These are phyloP conservation scores for Narthecium ossifragum DNA, from an alignment of 106 monocot species.

Conservation along the genomic window DNA sequence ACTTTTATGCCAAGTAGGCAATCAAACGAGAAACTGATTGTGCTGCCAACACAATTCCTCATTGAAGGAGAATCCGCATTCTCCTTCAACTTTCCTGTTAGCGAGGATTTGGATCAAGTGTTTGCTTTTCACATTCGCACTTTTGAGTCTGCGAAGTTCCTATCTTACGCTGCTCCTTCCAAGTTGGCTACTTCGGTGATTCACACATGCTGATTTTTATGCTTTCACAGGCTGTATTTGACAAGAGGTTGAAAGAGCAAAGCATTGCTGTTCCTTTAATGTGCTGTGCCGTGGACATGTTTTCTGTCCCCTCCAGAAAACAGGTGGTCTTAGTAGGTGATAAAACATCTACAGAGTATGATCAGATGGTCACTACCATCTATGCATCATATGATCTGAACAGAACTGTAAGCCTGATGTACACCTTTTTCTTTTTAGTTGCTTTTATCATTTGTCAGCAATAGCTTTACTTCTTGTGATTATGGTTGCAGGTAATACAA, in stretches of 20 bases:
- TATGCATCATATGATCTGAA: slow-evolving; percentile 64
- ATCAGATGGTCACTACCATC: slow-evolving; percentile 48
- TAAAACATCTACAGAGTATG: slow-evolving; percentile 44
- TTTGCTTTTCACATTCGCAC: no score
- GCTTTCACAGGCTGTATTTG: slow-evolving; percentile 62
- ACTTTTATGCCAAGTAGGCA: no score
- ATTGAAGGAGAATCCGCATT: no score
- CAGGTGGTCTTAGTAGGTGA: slow-evolving; percentile 75
- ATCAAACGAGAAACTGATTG: no score
- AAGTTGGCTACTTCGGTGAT: no score
- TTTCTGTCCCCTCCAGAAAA: slow-evolving; percentile 51
- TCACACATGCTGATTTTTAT: no score
- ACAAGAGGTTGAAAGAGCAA: slow-evolving; percentile 56
- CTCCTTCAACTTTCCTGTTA: no score
- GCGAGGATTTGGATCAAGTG: no score
- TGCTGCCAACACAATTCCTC: no score
- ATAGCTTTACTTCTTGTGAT: slow-evolving; percentile 5
- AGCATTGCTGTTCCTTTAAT: slow-evolving; percentile 73
- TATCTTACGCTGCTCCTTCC: no score
- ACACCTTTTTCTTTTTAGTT: not conserved
- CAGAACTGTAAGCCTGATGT: slow-evolving; percentile 45
- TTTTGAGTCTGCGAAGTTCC: no score
- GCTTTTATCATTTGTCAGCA: not conserved
- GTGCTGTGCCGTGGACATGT: slow-evolving; percentile 86
- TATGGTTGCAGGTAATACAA: slow-evolving; percentile 61